These are phyloP conservation scores for Leucosporidium yakuticum DNA, from an alignment of 768 basidiomycete species.

Conservation along the genomic window DNA sequence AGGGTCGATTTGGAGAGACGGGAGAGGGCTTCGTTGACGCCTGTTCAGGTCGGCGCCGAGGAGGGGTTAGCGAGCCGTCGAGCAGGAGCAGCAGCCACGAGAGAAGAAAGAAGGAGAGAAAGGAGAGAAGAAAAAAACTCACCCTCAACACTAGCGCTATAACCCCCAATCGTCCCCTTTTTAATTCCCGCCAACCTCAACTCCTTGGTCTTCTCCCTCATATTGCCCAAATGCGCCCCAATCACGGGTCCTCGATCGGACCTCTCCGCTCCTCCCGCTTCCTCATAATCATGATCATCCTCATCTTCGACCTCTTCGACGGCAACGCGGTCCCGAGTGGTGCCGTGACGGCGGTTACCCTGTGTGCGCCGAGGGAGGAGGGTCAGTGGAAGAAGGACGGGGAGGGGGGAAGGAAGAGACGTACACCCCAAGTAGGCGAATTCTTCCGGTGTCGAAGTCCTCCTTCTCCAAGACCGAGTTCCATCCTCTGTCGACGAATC, in stretches of 20 bases:
- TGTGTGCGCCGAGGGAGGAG: not conserved
- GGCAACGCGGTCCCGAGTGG: not conserved
- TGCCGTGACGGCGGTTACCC: slow-evolving; percentile 10
- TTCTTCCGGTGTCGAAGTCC: slow-evolving; percentile 29
- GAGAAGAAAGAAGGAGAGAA: not conserved
- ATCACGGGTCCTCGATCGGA: slow-evolving; percentile 29
- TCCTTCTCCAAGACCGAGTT: slow-evolving; percentile 28
- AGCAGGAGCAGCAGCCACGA: not conserved
- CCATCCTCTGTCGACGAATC: slow-evolving; percentile 26
- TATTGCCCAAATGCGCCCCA: slow-evolving; percentile 14
- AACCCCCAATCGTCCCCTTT: not conserved
- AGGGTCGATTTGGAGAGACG: slow-evolving; percentile 24
- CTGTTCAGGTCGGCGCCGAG: not conserved
- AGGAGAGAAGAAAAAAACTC: not conserved
- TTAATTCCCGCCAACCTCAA: slow-evolving; percentile 5
- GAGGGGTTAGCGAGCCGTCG: not conserved
- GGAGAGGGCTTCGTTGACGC: slow-evolving; percentile 10
- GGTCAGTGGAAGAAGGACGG: not conserved
- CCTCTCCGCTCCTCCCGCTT: slow-evolving; percentile 11
- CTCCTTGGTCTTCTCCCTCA: not conserved
- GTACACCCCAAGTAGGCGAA: slow-evolving; percentile 25
- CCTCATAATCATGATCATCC: slow-evolving; percentile 14
- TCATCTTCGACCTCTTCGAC: slow-evolving; percentile 16
- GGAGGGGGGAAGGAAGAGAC: not conserved
- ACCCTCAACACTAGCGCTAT: not conserved